These are phyloP conservation scores for Fraxinus ornus DNA, from an alignment of 305 asterid genomes.

Conservation along the genomic window DNA sequence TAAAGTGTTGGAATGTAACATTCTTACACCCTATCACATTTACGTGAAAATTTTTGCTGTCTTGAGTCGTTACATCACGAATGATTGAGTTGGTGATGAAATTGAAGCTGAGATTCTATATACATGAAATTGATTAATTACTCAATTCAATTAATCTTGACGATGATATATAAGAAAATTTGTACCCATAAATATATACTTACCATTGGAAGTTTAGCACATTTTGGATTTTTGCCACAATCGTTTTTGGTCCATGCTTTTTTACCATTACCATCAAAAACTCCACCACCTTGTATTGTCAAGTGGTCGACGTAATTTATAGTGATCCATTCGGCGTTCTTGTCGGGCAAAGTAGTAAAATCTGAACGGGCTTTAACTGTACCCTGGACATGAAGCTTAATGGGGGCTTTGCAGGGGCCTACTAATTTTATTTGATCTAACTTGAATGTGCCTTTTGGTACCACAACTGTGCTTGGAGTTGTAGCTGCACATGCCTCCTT, in stretches of 20 bases:
- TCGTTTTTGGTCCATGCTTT: constrained; percentile 9
- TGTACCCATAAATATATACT: neutral
- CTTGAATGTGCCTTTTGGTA: constrained; percentile 23
- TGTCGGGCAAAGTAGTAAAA: neutral
- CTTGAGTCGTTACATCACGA: constrained; percentile 28
- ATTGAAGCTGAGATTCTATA: constrained; percentile 47
- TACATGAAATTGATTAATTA: neutral
- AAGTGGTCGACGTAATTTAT: constrained; percentile 4
- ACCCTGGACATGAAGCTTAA: constrained; percentile 15
- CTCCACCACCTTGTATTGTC: constrained; percentile 24
- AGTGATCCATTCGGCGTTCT: constrained; percentile 18
- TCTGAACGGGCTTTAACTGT: constrained; percentile 19
- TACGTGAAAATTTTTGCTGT: constrained; percentile 57
- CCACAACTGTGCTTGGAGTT: constrained; percentile 19
- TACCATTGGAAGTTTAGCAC: constrained; percentile 15
- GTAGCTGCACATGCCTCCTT: constrained; percentile 25
- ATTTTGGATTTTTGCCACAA: neutral
- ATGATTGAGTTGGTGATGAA: constrained; percentile 41
- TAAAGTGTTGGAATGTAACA: constrained; percentile 37
- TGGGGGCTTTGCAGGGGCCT: constrained; percentile 27
- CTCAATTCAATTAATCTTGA: too few species aligned
- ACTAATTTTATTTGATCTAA: constrained; percentile 14
- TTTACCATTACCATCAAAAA: constrained; percentile 25
- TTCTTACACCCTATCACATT: constrained; percentile 38
- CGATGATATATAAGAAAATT: too few species aligned